Base-by-base conservation (phyloP, 2,329 filamentous ascomycete species). In the Didymella segeticola region DNA sequence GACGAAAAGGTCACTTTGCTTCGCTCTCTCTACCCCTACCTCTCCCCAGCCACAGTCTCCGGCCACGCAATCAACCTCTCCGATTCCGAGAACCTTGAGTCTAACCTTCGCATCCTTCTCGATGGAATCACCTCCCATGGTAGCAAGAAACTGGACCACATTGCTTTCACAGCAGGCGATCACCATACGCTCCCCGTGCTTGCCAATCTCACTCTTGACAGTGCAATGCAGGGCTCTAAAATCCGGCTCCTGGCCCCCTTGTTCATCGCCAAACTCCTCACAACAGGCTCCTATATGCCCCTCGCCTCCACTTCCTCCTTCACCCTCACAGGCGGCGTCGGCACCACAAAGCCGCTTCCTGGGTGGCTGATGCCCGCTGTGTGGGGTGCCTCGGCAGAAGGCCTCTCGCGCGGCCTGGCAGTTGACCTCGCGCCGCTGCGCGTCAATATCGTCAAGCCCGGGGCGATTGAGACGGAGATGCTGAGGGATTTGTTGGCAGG, bases 1-100 rank as follows among this genome's bases (percentile, higher is more conserved):
- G 70, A 80, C 42, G 66, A 67, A 1, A 80, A 84, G 27, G 70
- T 86, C 56, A 60, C 68, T 1, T 65, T 71, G 25, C 77, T 87
- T 26, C 71, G 74, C 34, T 67, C 72, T 5, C 56, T 76, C 47
- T 79, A 82, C 41, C 67, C 67, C 5, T 47, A 43, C 15, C 15
- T 55, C 9, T 41, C 67, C 5, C n/a, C 54, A 3, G 47, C 48
- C 2, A 41, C 58, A 1, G 56, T 72, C 20, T 33, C 38, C 1
- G 71, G 70, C 31, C 52, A 66, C 43, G 61, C 65, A 1, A 43
- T 59, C 55, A 63, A 74, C 49, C 63, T 74, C 22, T 27, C 47
- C 36, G 65, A 71, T 38, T 58, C 58, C 2, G 43, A 39, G 3
- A 67, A 66, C 14, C 43, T 72, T 4, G 71, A 74, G 33, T 12